Evolutionary conservation across 305 asterid species (phyloP).

Genomic region (Fraxinus ornus): DNA sequence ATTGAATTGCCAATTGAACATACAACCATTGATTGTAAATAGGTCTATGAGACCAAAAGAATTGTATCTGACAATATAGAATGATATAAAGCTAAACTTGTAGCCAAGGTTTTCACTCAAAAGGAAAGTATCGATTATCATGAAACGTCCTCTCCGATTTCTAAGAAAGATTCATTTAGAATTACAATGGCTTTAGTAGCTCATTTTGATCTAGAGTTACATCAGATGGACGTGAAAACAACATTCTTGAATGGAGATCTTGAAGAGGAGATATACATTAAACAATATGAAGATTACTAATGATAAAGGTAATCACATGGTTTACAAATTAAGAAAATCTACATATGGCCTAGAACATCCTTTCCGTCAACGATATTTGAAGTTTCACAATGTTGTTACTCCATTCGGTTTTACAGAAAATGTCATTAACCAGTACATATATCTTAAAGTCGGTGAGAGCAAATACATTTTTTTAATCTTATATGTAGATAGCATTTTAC

Average conservation of each 20-base stretch:
- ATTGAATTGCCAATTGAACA: not conserved
- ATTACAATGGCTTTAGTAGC: not conserved
- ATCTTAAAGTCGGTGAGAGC: not conserved
- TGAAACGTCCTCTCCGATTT: not conserved
- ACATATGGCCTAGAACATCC: not conserved
- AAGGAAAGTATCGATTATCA: no score
- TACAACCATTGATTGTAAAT: not conserved
- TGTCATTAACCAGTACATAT: not conserved
- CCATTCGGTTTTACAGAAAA: not conserved
- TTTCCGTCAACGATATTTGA: not conserved
- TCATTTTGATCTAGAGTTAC: not conserved
- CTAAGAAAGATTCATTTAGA: not conserved
- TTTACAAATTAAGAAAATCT: not conserved
- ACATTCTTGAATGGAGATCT: not conserved
- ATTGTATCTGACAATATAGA: not conserved
- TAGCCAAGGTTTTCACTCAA: not conserved
- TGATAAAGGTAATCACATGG: not conserved
- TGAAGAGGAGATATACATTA: not conserved
- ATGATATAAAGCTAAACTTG: not conserved
- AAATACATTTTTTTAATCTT: not conserved
- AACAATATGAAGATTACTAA: not conserved
- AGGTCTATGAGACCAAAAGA: not conserved
- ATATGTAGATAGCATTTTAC: not conserved
- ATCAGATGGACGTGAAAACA: not conserved
- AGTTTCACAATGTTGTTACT: not conserved